Conservation (phyloP, 192 early-diverging fungal genomes). For the Pilaira anomala region DNA sequence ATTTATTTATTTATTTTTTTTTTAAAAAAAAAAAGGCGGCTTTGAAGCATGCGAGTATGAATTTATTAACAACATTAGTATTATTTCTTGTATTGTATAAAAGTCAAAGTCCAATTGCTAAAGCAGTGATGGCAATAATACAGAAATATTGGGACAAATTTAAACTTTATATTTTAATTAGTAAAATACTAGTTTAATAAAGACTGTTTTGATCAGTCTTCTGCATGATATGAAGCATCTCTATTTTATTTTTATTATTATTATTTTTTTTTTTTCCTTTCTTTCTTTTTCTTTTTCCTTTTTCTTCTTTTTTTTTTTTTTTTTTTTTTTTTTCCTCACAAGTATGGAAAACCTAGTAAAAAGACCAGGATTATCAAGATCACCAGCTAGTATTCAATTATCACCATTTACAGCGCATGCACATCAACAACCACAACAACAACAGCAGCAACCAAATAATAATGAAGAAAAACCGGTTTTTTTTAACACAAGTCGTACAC, state of each 20-base stretch:
- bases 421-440: not conserved
- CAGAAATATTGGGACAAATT: conserved; percentile 8
- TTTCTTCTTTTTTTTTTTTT: not conserved
- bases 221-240: too few species aligned
- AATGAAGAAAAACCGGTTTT: conserved; percentile 6
- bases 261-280: conserved; percentile 6
- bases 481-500: conserved; percentile 34
- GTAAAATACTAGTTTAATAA: not conserved
- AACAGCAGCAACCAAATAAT: not conserved
- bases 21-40: conserved; percentile 17
- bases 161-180: conserved; percentile 9
- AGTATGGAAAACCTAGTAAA: not conserved
- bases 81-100: conserved; percentile 25
- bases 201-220: too few species aligned
- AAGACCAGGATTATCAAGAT: not conserved
- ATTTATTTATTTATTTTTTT: not conserved
- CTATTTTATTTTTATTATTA: too few species aligned
- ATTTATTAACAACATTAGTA: conserved; percentile 7
- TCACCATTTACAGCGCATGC: conserved; percentile 8
- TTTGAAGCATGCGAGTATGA: conserved; percentile 22
- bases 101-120: conserved; percentile 16
- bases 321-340: not conserved
- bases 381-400: conserved; percentile 5
- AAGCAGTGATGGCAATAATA: conserved; percentile 4
- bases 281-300: not conserved